Conservation (phyloP, 164 flowering plant genomes). For the Litsea cubeba region DNA sequence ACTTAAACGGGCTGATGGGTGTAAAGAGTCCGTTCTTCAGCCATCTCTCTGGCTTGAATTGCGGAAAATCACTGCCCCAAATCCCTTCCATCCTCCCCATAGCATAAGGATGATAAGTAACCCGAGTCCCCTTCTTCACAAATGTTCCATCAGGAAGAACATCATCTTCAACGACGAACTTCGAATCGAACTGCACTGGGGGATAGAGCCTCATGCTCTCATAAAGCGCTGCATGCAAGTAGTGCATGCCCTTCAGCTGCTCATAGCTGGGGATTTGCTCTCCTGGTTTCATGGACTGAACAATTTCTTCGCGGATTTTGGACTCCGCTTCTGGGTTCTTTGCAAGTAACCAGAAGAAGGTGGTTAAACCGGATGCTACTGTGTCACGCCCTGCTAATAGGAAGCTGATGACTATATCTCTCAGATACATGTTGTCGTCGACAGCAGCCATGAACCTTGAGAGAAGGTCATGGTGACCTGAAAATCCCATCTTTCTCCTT, state of each 20-base stretch:
- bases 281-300: slow-evolving; percentile 18
- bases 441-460: slow-evolving; percentile 50
- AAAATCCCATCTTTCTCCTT: slow-evolving; percentile 18
- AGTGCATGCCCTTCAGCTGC: slow-evolving; percentile 40
- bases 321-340: slow-evolving; percentile 36
- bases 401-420: slow-evolving; percentile 71
- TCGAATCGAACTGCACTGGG: slow-evolving; percentile 65
- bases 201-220: slow-evolving; percentile 70
- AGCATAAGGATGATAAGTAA: slow-evolving; percentile 71
- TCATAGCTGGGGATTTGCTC: slow-evolving; percentile 24
- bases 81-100: slow-evolving; percentile 74
- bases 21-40: slow-evolving; percentile 15
- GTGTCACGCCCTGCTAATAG: slow-evolving; percentile 76
- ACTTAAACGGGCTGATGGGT: slow-evolving; percentile 44
- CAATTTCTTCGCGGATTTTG: neutral
- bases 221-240: slow-evolving; percentile 51
- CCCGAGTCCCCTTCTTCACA: slow-evolving; percentile 49
- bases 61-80: slow-evolving; percentile 69
- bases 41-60: slow-evolving; percentile 81
- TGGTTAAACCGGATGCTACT: slow-evolving; percentile 52
- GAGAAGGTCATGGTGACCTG: slow-evolving; percentile 41
- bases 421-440: slow-evolving; percentile 36
- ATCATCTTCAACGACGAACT: slow-evolving; percentile 45
- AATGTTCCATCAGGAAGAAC: slow-evolving; percentile 58
- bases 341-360: slow-evolving; percentile 50